Evolutionary conservation across 2,329 filamentous ascomycete genomes (phyloP), one percentile per base, ranked within the genome.

Genomic region (Phaeosphaeriaceae sp.): DNA sequence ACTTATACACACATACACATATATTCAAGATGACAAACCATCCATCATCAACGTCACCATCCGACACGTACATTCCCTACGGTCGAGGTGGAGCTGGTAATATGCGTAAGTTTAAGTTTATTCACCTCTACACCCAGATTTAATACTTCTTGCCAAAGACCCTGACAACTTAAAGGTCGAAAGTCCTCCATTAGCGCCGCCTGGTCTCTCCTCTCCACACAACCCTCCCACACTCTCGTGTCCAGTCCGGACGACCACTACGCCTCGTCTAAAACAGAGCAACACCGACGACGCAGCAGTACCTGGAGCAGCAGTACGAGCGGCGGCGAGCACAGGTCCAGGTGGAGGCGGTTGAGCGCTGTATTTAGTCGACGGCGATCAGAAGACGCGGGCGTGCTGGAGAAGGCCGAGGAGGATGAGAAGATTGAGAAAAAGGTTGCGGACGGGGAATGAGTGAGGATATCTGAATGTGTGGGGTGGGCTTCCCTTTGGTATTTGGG

Each of bases 51-150:
- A 50, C 40, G n/a, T 24, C 47, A n/a, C 4, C 24, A 22, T 27
- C 25, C 25, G 54, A 62, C 31, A 40, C 54, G 1, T 62, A 53
- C 25, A 53, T 62, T 21, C 48, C 60, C 10, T 62, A 62, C 19
- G 60, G 60, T 10, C 60, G 60, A 7, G 60, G 60, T 2, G 60
- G 60, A 48, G 60, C 60, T 15, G 60, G 60, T 21, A 62, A 62
- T 21, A 62, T 62, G 57, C 60, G 60, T 60, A 56, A 36, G 31
- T 36, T 3, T 3, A 7, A 15, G 9, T 50, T 36, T 15, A n/a
- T n/a, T n/a, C n/a, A n/a, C n/a, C n/a, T n/a, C n/a, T n/a, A n/a
- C n/a, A n/a, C n/a, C n/a, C n/a, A n/a, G n/a, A n/a, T n/a, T n/a
- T n/a, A n/a, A n/a, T n/a, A n/a, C n/a, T n/a, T n/a, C n/a, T n/a